Percentiles rank a stretch among this genome's conserved stretches.
Conservation (phyloP, 352 stramenopile species). For the Pythium brassicae region DNA sequence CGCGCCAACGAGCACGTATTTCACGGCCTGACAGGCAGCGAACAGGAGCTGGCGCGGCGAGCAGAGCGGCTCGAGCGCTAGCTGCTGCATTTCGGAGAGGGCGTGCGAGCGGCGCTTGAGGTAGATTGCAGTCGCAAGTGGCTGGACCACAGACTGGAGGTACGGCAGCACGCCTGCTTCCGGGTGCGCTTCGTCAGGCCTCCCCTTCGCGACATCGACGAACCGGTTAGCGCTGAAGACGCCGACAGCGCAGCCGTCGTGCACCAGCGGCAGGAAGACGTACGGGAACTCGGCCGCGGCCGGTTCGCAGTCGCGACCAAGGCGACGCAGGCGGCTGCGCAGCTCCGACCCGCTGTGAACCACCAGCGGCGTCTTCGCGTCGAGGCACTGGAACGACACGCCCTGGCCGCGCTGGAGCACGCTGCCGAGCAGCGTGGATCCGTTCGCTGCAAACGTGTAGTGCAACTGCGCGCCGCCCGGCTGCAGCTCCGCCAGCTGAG, state of each 20-base stretch:
- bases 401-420: conserved; percentile 41
- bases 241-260: conserved; percentile 60
- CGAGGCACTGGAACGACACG: conserved; percentile 52
- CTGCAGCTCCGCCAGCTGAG: conserved; percentile 58
- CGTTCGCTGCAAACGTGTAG: conserved; percentile 47
- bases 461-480: conserved; percentile 30
- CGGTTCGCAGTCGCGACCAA: conserved; percentile 10
- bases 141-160: conserved; percentile 30
- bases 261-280: conserved; percentile 56
- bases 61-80: conserved; percentile 32
- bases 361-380: conserved; percentile 34
- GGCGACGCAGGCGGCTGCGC: conserved; percentile 22
- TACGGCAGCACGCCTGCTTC: conserved; percentile 60
- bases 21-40: conserved; percentile 29
- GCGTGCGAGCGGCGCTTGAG: conserved; percentile 50
- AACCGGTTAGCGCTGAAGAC: conserved; percentile 65
- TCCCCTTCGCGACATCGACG: conserved; percentile 43
- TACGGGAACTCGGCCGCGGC: conserved; percentile 29
- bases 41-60: conserved; percentile 61
- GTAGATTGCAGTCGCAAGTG: conserved; percentile 49
- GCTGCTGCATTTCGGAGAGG: conserved; percentile 38
- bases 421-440: conserved; percentile 28
- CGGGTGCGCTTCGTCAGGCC: conserved; percentile 52
- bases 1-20: conserved; percentile 40
- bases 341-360: conserved; percentile 31